Percentiles rank a stretch among this genome's conserved stretches.
phyloP scores from a whole-genome alignment of 1,139 yeast species.

The Meyerozyma guilliermondii region DNA sequence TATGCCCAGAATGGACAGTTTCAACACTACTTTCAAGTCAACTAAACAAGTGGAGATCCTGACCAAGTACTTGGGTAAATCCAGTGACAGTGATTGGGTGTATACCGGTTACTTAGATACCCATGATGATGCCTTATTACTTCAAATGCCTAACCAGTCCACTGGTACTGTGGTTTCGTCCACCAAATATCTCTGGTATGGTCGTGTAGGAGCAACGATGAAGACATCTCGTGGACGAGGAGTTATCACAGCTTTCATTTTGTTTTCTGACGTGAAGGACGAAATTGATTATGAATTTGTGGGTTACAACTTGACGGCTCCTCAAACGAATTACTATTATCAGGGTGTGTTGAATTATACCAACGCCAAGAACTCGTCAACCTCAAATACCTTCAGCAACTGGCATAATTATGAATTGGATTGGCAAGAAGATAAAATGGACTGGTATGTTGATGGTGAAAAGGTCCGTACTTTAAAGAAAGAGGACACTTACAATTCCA shows the following conservation, averaged over 20 bases:
- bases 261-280: constrained; percentile 82
- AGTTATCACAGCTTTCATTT: constrained; percentile 80
- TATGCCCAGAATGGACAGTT: constrained; percentile 37
- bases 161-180: constrained; percentile 81
- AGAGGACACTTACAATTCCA: constrained; percentile 63
- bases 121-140: constrained; percentile 46
- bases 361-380: constrained; percentile 45
- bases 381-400: constrained; percentile 53
- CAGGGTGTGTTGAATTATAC: constrained; percentile 69
- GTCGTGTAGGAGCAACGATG: constrained; percentile 63
- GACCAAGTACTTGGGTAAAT: constrained; percentile 62
- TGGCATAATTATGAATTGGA: constrained; percentile 78
- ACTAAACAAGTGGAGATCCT: constrained; percentile 27
- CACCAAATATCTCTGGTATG: constrained; percentile 81
- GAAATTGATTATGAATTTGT: constrained; percentile 87
- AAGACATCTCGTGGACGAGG: constrained; percentile 76
- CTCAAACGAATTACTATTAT: constrained; percentile 75
- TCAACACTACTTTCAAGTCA: constrained; percentile 34
- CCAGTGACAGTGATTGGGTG: constrained; percentile 63
- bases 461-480: constrained; percentile 62
- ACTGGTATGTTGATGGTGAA: constrained; percentile 74
- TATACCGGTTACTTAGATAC: constrained; percentile 65
- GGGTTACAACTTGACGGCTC: constrained; percentile 62
- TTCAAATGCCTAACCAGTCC: constrained; percentile 79
- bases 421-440: constrained; percentile 71